Evolutionary conservation across 2,329 filamentous ascomycete genomes (phyloP), one percentile per base, ranked within the genome.

Genomic region (Xylaria sp.): DNA sequence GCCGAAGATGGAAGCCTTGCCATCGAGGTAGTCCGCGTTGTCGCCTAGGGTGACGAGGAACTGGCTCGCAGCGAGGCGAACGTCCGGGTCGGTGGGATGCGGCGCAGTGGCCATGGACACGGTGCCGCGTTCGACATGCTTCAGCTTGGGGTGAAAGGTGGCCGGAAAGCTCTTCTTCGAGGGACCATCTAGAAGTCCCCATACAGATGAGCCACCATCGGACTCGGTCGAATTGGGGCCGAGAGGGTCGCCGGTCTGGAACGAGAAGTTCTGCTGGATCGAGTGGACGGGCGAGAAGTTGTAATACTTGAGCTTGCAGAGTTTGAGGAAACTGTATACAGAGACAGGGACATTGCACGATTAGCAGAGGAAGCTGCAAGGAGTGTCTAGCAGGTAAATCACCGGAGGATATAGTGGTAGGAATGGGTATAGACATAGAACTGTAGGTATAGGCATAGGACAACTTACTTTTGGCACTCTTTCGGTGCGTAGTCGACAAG

Each of bases 241-340:
- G 63, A 98, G 90, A 13, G 95, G 95, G 78, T 98, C 96, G 79
- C 95, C 95, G 39, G 93, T 97, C 82, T 98, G 95, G 82, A 97
- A 97, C 70, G 94, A 97, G 82, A 98, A 98, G 82, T 94, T 90
- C 80, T 95, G 96, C 79, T 98, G 96, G 46, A 99, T 89, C 74
- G 91, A 94, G 83, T 98, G 93, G 64, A 98, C 84, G 31, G 95
- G 96, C 6, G 94, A 91, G 81, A 97, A 98, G 84, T 98, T 98
- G 89, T 98, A 99, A 84, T 98, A 99, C 84, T 98, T 99, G 82
- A 94, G 86, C 84, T 98, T 98, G 89, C 96, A 98, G 76, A 99
- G 92, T 87, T 99, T 98, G 66, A 99, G 85, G 81, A 99, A 98
- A 87, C 94, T 97, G 81, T 77, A 82, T 76, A 79, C 71, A 77